Evolutionary conservation across 2,329 filamentous ascomycete species (phyloP).

Genomic region (Parastagonospora nodorum): DNA sequence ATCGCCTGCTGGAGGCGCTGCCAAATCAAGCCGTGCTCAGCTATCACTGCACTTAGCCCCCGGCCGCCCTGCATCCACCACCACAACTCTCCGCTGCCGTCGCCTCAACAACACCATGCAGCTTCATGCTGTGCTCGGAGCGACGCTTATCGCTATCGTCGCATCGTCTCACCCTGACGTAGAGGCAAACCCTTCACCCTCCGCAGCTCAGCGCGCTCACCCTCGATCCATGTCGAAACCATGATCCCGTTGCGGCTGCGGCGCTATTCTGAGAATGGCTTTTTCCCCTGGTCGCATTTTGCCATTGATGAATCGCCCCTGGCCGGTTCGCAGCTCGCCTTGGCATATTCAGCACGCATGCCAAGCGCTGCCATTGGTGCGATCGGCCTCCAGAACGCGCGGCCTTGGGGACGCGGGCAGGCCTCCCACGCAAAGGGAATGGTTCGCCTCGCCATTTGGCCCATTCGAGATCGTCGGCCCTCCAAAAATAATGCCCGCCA

Average conservation of each 20-base stretch:
- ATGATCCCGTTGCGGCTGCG: neutral
- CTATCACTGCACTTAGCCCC: slow-evolving; percentile 19
- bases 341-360: neutral
- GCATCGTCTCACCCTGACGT: neutral
- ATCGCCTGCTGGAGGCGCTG: slow-evolving; percentile 9
- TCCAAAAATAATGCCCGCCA: slow-evolving; percentile 1
- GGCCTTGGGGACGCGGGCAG: neutral
- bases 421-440: neutral
- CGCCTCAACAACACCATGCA: slow-evolving; percentile 18
- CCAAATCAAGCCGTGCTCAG: slow-evolving; percentile 22
- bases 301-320: slow-evolving; percentile 10
- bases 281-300: slow-evolving; percentile 12
- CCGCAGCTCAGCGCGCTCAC: neutral
- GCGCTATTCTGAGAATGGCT: neutral
- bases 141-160: neutral
- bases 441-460: neutral
- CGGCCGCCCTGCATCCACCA: slow-evolving; percentile 27
- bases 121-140: neutral
- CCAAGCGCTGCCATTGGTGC: slow-evolving; percentile 7
- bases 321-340: slow-evolving; percentile 13
- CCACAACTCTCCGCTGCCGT: slow-evolving; percentile 15
- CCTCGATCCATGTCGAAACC: neutral
- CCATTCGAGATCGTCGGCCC: neutral
- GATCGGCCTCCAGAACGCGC: slow-evolving; percentile 6
- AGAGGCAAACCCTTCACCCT: neutral